Evolutionary conservation across 352 stramenopile species (phyloP), one percentile per base, ranked within the genome.

Genomic region (Nothophytophthora sp.): DNA sequence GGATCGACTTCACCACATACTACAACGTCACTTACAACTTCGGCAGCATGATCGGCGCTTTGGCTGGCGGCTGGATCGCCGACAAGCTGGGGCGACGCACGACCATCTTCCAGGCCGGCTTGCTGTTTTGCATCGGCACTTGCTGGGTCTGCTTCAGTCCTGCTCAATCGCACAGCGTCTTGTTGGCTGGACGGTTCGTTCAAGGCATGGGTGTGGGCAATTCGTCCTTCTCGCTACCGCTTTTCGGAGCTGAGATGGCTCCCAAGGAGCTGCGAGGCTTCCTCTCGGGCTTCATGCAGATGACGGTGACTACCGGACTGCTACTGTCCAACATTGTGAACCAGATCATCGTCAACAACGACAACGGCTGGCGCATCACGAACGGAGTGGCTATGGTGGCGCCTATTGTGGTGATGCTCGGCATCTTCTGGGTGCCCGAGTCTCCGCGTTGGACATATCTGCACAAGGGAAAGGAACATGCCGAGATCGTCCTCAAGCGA

Each of bases 241-340:
- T 81, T 2, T 81, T 76, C 37, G 74, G 75, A 41, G 72, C 75
- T 3, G 75, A 86, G 52, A 81, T 83, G 69, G 66, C 70, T 4
- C 76, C 73, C 25, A 84, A 85, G 55, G 73, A 87, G 38, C 53
- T 87, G 20, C 70, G 76, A 11, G 76, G 76, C 13, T 73, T 87
- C 25, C 62, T 86, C 18, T 76, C 71, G 24, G 75, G 75, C 18
- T 86, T 84, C 33, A 86, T 83, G 72, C 73, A 84, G 47, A 81
- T 84, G 73, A 76, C 69, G n/a, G n/a, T n/a, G n/a, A n/a, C n/a
- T n/a, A n/a, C n/a, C n/a, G n/a, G n/a, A n/a, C 22, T 63, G 24
- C 10, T 63, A 27, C 33, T 63, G 7, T 29, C 55, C 8, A 56
- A 56, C 24, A 30, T 63, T 28, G 44, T 62, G 15, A 66, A 62